Base-by-base conservation (phyloP, 768 basidiomycete species). In the Phylloporus sp. region DNA sequence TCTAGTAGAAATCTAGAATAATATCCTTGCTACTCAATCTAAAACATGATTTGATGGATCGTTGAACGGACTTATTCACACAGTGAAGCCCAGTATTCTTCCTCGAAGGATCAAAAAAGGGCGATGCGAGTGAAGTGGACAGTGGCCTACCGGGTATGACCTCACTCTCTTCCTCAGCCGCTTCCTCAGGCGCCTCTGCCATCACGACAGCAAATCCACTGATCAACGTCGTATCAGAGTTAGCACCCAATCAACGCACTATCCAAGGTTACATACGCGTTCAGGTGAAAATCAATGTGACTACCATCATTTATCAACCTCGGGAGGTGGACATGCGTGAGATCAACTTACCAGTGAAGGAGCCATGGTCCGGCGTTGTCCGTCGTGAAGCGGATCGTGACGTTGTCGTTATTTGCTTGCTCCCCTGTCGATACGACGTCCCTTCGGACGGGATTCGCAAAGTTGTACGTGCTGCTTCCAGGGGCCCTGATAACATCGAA, bases 311-410 rank as follows among this genome's bases (percentile, higher is more conserved):
- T 11, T 34, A 10, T 22, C 8, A 44, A 5, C 9, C 9, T 7
- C 16, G 23, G 22, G 22, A 27, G 13, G 7, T 27, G 10, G 18
- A 26, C 8, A n/a, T 4, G 9, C 10, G 20, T 13, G 23, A 26
- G 20, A 16, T n/a, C 9, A 6, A 49, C 60, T 46, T 34, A 63
- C 58, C 62, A 63, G 15, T 63, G 62, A 15, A 63, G n/a, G 34
- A 60, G 39, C 61, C 54, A 63, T 11, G 61, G 58, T 1, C 60
- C 58, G 0, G 84, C 76, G 63, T 87, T 88, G 62, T 87, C 79
- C 0, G 85, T 83, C 16, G 60, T 63, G 71, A 85, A 88, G 10
- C 84, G 78, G 26, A 88, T 72, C 0, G 78, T 79, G 16, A 79
- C 73, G 12, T 64, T 66, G 40, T 68, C 59, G 67, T 45, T 65